Evolutionary conservation across 2,329 filamentous ascomycete species (phyloP), one percentile per base, ranked within the genome.

Genomic region (Bisporella sp.): DNA sequence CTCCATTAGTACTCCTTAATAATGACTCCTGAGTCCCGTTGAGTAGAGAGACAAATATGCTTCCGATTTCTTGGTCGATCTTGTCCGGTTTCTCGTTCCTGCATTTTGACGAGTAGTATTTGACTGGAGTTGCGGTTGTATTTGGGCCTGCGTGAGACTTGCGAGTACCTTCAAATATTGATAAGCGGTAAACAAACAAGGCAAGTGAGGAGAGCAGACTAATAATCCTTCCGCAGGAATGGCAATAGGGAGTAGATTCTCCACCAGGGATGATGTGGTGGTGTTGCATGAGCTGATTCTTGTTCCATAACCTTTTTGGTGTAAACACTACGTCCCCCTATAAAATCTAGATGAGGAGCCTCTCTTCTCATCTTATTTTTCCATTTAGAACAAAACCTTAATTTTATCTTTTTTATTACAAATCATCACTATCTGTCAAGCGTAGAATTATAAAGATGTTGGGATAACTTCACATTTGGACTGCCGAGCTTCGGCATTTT

Each of bases 71-170:
- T 2, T 70, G 68, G 57, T 81, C 79, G 11, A 72, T 53, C 6
- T 67, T 67, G 0, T 72, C 69, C 0, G 74, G 75, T 58, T 79
- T 81, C 37, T 70, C 69, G 33, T 68, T 69, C 21, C 76, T 69
- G 56, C 79, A 83, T 37, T 74, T 67, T 43, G 72, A 67, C 0
- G 78, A 82, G 65, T 79, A 82, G 66, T 81, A 83, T 54, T 79
- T 81, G 64, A 57, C 43, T 8, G 35, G 35, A 8, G 35, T 37
- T 37, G 35, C 35, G 2, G 35, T 29, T 48, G 54, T 9, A 47
- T 49, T 37, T 37, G 35, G 35, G 35, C 8, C 8, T 8, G 35
- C 35, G 35, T 37, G 35, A 37, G 35, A 37, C n/a, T 37, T 37
- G 35, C 35, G 35, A 37, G 35, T n/a, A 37, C 35, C 35, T 37